These are phyloP conservation scores for Carex littledalei DNA, from an alignment of 176 grass and related monocot genomes.

Conservation along the genomic window DNA sequence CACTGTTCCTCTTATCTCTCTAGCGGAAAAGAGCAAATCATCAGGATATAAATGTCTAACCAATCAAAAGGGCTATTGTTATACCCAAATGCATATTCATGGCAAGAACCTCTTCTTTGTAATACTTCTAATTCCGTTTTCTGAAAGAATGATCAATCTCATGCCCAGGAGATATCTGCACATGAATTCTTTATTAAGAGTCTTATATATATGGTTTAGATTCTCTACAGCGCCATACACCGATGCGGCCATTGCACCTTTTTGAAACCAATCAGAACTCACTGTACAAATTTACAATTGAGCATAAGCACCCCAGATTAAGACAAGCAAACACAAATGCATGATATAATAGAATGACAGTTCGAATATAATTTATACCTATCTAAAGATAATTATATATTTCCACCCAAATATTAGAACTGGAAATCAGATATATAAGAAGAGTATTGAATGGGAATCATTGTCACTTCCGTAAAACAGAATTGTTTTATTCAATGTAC, in stretches of 20 bases:
- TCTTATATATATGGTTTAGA: too few relatives aligned
- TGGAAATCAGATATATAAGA: not conserved
- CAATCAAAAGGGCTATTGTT: too few relatives aligned
- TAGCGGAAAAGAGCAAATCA: too few relatives aligned
- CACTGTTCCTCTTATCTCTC: too few relatives aligned
- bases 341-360: not conserved
- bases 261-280: not conserved
- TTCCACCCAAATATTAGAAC: not conserved
- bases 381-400: not conserved
- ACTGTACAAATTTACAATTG: not conserved
- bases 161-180: not conserved
- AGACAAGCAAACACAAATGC: not conserved
- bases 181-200: not conserved
- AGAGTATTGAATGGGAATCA: not conserved
- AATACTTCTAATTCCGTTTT: not conserved
- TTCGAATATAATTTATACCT: not conserved
- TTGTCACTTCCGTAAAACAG: not conserved
- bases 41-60: too few relatives aligned
- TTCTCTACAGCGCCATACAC: too few relatives aligned
- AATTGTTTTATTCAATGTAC: slow-evolving; percentile 16
- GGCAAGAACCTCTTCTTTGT: too few relatives aligned
- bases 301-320: not conserved
- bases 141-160: not conserved
- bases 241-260: not conserved
- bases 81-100: too few relatives aligned